Percentiles rank a stretch among this genome's conserved stretches.
Evolutionary conservation across 2,329 filamentous ascomycete genomes (phyloP).

Genomic region (Nothophoma quercina): DNA sequence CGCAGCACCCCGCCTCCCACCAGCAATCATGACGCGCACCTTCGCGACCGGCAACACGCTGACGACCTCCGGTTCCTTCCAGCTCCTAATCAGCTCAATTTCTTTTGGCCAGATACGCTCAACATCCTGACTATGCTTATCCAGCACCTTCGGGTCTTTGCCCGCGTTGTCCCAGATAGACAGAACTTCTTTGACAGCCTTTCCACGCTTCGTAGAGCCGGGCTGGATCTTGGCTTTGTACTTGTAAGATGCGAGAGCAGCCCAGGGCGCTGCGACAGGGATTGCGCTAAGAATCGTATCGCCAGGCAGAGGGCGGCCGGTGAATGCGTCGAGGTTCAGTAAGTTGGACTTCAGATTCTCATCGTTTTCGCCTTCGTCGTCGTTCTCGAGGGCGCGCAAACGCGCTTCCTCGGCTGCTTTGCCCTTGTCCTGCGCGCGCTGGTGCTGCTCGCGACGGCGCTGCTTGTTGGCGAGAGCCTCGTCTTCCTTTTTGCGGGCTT

Average conservation of each 20-base stretch:
- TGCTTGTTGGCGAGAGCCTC: slow-evolving; percentile 75
- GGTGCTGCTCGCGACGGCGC: slow-evolving; percentile 80
- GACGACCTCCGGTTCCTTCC: slow-evolving; percentile 83
- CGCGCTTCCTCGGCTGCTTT: slow-evolving; percentile 78
- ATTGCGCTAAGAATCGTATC: slow-evolving; percentile 79
- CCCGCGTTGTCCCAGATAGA: slow-evolving; percentile 77
- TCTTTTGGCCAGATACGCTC: slow-evolving; percentile 87
- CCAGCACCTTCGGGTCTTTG: slow-evolving; percentile 54
- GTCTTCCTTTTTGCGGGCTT: slow-evolving; percentile 73
- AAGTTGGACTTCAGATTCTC: slow-evolving; percentile 57
- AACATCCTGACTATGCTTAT: slow-evolving; percentile 58
- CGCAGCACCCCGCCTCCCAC: slow-evolving; percentile 37
- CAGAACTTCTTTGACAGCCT: slow-evolving; percentile 90
- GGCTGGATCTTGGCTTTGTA: slow-evolving; percentile 97
- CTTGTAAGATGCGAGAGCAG: slow-evolving; percentile 74
- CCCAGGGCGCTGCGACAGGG: slow-evolving; percentile 70
- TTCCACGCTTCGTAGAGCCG: slow-evolving; percentile 88
- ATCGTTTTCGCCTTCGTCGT: slow-evolving; percentile 65
- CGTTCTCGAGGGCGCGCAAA: slow-evolving; percentile 50
- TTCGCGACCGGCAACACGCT: slow-evolving; percentile 83
- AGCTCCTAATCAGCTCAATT: slow-evolving; percentile 79
- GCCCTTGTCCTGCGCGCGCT: slow-evolving; percentile 76
- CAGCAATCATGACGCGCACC: slow-evolving; percentile 77
- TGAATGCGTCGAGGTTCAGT: slow-evolving; percentile 69
- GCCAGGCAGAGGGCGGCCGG: slow-evolving; percentile 78